Base-by-base conservation (phyloP, 1,139 yeast genomes). In the Pichia sp. region DNA sequence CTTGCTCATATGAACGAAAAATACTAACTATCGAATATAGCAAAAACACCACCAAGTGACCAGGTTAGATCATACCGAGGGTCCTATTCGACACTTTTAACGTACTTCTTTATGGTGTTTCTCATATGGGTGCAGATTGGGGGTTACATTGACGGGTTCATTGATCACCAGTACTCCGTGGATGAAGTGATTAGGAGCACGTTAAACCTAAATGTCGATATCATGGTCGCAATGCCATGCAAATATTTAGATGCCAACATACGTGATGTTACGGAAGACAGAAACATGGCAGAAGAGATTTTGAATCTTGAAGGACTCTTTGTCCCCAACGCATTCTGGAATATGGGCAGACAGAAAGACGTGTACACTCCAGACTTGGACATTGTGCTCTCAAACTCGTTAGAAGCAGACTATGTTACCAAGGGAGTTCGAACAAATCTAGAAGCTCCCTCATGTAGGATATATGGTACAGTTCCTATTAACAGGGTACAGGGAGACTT, bases 71-170 rank as follows among this genome's bases (percentile, higher is more conserved):
- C 95, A 1, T 73, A 79, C 40, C 74, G 93, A 56, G 96, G 96
- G 28, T 93, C 95, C 3, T 65, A 80, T 23, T 79, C 91, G n/a
- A 84, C 96, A 0, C 60, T 89, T 3, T 49, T 85, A 46, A 82
- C 91, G 10, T 74, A 77, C 22, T 60, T 86, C 26, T 74, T 81
- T 50, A 79, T 85, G 25, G 63, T 89, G 16, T 80, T 89, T 63
- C 72, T 91, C 44, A 68, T 87, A 13, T 90, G 96, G 89, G 79
- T 87, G n/a, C 95, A 90, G 66, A 70, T 90, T 45, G 96, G 97
- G 8, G 86, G 87, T 8, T 88, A 76, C 66, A 73, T 91, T 54
- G 96, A 95, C 43, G 98, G 97, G 3, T 79, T 78, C 57, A 80
- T 87, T 18, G 90, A 84, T 61, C 87, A 85, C 59, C 87, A 85